Conservation (phyloP, 768 basidiomycete genomes). For the Multifurca ochricompacta region DNA sequence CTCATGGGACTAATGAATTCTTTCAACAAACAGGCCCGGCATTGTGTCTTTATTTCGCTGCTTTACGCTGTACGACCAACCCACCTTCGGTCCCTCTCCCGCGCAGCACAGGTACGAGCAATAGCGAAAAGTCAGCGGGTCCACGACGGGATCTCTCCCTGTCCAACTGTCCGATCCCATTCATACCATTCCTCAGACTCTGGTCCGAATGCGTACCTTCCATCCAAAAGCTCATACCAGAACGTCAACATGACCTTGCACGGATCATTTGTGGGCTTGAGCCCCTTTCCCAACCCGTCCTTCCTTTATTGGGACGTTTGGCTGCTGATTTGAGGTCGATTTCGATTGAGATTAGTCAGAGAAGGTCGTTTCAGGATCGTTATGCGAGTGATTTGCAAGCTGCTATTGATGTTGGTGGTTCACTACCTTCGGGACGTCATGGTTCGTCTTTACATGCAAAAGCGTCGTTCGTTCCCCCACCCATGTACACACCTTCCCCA, state of each 20-base stretch:
- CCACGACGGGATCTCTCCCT: constrained; percentile 53
- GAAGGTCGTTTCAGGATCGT: constrained; percentile 75
- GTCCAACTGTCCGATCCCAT: constrained; percentile 61
- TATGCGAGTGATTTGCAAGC: constrained; percentile 71
- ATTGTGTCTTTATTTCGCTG: constrained; percentile 78
- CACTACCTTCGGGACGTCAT: constrained; percentile 22
- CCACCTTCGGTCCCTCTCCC: constrained; percentile 82
- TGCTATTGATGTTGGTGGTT: constrained; percentile 58
- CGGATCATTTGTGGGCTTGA: constrained; percentile 63
- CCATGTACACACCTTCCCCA: constrained; percentile 38
- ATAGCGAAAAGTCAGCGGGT: constrained; percentile 30
- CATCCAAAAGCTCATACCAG: constrained; percentile 55
- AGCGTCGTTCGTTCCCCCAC: constrained; percentile 66
- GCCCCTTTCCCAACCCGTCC: constrained; percentile 34
- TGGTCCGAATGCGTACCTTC: constrained; percentile 61
- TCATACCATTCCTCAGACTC: constrained; percentile 60
- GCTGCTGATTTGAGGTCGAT: constrained; percentile 79
- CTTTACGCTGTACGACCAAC: constrained; percentile 61
- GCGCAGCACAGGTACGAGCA: constrained; percentile 30
- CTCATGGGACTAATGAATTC: no score
- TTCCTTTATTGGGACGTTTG: constrained; percentile 45
- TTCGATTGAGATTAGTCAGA: constrained; percentile 80
- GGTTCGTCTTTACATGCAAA: constrained; percentile 32
- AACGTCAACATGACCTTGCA: constrained; percentile 75
- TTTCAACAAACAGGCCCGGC: constrained; percentile 42